Base-by-base conservation (phyloP, 495 filamentous ascomycete species). In the Halenospora varia region DNA sequence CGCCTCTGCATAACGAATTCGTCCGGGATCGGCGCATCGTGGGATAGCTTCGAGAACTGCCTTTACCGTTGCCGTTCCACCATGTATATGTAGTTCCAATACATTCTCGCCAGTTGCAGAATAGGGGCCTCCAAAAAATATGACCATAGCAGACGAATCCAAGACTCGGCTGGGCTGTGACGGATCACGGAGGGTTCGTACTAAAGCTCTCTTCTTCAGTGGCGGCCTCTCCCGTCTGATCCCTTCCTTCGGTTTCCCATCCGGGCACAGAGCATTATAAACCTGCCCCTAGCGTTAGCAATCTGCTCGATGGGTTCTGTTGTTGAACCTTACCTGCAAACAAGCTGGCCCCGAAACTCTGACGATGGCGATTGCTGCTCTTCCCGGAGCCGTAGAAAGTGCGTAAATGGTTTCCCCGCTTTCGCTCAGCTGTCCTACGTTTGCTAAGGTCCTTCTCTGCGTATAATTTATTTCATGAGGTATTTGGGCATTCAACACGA, bases 101-200 rank as follows among this genome's bases (percentile, higher is more conserved):
- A 97, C 78, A 63, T 96, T 90, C 69, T 97, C 92, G 18, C 94
- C 94, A 0, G 94, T 98, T 20, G 88, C 89, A 0, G 92, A 94
- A 47, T 83, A 79, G 0, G 95, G 93, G 1, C 75, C 77, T 0
- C 92, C 89, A 65, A 97, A 96, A 71, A 87, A 90, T n/a, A 98
- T 79, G 18, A 96, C 81, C 1, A 98, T 68, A 2, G 95, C 88
- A 40, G 81, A 80, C 2, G 93, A 80, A 67, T 98, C 94, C 9
- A 98, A 82, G 11, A 96, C 42, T 10, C 73, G 63, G 10, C 59
- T 64, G 18, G 56, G 52, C 2, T 66, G 55, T 8, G 63, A 56
- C 0, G 91, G 92, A 51, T 87, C 77, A 65, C 87, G 86, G 0
- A 98, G 75, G 0, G 87, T 88, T 54, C 93, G 85, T 8, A 97